Percentiles rank a stretch among this genome's conserved stretches.
Evolutionary conservation across 2,329 filamentous ascomycete species (phyloP).

Genomic region (Fusarium miscanthi): DNA sequence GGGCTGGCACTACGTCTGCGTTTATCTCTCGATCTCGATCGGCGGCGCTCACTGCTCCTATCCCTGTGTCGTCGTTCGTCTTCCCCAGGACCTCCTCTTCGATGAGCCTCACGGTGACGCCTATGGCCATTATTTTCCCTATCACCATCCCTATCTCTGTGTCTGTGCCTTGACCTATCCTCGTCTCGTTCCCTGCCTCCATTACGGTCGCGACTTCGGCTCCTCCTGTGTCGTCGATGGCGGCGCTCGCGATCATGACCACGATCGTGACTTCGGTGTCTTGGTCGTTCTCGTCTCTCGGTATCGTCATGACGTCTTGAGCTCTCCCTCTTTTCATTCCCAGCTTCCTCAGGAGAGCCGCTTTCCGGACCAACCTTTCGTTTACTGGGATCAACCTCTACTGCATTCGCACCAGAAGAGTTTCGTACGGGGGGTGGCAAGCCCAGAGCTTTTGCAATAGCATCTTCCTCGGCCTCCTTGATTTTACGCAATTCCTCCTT

Average conservation of each 20-base stretch:
- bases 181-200: slow-evolving; percentile 30
- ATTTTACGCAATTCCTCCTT: slow-evolving; percentile 82
- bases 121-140: slow-evolving; percentile 28
- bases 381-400: slow-evolving; percentile 66
- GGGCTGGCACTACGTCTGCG: slow-evolving; percentile 35
- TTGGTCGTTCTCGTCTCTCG: slow-evolving; percentile 48
- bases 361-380: slow-evolving; percentile 49
- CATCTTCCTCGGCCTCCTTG: slow-evolving; percentile 94
- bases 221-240: slow-evolving; percentile 49
- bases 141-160: slow-evolving; percentile 9
- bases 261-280: slow-evolving; percentile 51
- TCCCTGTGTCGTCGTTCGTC: slow-evolving; percentile 31
- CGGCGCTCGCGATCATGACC: slow-evolving; percentile 46
- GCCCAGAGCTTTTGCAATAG: slow-evolving; percentile 84
- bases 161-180: slow-evolving; percentile 15
- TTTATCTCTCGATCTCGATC: slow-evolving; percentile 37
- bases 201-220: slow-evolving; percentile 48
- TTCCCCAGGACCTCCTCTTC: slow-evolving; percentile 18
- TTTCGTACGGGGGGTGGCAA: slow-evolving; percentile 75
- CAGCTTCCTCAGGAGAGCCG: slow-evolving; percentile 41
- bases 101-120: slow-evolving; percentile 16
- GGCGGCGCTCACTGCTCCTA: slow-evolving; percentile 38
- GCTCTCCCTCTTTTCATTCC: slow-evolving; percentile 45
- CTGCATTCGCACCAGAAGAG: slow-evolving; percentile 72
- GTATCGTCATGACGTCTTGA: slow-evolving; percentile 48